Evolutionary conservation across 208 protist genomes (phyloP).

Genomic region (Entamoeba histolytica): DNA sequence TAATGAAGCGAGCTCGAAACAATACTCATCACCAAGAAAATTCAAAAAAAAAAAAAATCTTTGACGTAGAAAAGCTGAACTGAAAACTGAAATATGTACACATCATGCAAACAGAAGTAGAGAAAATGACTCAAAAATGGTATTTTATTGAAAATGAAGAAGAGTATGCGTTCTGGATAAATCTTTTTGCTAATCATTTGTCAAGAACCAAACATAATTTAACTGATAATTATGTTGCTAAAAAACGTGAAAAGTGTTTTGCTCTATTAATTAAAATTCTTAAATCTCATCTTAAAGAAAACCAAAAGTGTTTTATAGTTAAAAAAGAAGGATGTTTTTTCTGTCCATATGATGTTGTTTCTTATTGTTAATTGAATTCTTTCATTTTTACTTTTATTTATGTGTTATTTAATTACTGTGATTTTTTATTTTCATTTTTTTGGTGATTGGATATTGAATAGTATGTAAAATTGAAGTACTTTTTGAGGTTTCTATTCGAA

Average conservation of each 20-base stretch:
- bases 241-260: not conserved
- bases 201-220: not conserved
- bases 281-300: not conserved
- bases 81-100: not conserved
- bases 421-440: too few relatives aligned
- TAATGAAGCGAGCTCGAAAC: too few relatives aligned
- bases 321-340: not conserved
- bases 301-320: not conserved
- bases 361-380: not conserved
- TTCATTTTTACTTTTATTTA: too few relatives aligned
- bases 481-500: too few relatives aligned
- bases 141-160: not conserved
- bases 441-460: too few relatives aligned
- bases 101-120: not conserved
- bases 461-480: too few relatives aligned
- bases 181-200: not conserved
- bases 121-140: not conserved
- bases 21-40: too few relatives aligned
- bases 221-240: not conserved
- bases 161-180: not conserved
- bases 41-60: too few relatives aligned
- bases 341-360: not conserved
- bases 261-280: not conserved
- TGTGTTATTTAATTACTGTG: too few relatives aligned
- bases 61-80: not conserved